A percentile compares a stretch with the other conserved stretches of the same genome.
Evolutionary conservation across 306 rosid species (phyloP).

Genomic region (Cyamopsis tetragonoloba): DNA sequence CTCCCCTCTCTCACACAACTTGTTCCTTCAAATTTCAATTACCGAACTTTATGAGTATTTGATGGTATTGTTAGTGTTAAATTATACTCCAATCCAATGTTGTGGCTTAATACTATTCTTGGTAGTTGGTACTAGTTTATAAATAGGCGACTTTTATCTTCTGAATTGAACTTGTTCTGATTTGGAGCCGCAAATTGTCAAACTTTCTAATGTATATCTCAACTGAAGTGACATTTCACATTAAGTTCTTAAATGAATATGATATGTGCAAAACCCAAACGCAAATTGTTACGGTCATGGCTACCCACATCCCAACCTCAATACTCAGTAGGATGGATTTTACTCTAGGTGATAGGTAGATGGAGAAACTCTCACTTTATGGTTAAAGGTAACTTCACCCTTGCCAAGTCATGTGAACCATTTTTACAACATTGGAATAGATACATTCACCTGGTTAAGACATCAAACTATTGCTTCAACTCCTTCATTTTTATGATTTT

Average conservation of each 20-base stretch:
- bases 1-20: slow-evolving; percentile 11
- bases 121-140: neutral
- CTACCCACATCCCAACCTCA: neutral
- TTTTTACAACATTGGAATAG: neutral
- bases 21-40: neutral
- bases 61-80: neutral
- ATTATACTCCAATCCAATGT: neutral
- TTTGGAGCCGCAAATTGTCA: neutral
- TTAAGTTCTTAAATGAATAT: neutral
- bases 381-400: neutral
- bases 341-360: no score
- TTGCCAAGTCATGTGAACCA: neutral
- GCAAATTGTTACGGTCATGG: neutral
- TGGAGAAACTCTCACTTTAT: neutral
- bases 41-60: neutral
- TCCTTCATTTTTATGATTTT: neutral
- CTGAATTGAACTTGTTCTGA: no score
- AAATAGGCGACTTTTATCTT: neutral
- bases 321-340: neutral
- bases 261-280: neutral
- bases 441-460: neutral
- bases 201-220: neutral
- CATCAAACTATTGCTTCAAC: neutral
- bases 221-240: neutral
- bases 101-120: neutral